Evolutionary conservation across 768 basidiomycete genomes (phyloP).

Genomic region (Amanita inopinata): DNA sequence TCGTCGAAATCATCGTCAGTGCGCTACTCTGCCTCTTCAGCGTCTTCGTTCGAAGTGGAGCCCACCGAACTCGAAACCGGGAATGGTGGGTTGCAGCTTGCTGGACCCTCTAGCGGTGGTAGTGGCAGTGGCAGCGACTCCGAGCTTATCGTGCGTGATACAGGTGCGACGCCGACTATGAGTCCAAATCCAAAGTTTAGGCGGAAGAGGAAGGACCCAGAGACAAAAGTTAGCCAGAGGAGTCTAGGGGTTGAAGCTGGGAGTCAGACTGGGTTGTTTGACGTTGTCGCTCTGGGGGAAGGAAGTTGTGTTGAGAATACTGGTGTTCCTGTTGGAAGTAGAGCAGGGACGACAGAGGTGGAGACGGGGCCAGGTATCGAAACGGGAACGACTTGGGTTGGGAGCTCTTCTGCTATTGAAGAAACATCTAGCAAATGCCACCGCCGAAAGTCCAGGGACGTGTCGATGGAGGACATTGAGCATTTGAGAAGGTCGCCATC

Average conservation of each 20-base stretch:
- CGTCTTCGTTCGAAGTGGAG: conserved; percentile 29
- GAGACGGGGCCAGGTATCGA: conserved; percentile 2
- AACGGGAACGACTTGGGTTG: conserved; percentile 1
- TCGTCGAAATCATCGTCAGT: conserved; percentile 19
- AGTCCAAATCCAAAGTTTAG: conserved; percentile 39
- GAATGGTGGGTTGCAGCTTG: background rate
- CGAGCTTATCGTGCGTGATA: conserved; percentile 36
- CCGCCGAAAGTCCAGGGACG: conserved; percentile 8
- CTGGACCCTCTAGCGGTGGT: background rate
- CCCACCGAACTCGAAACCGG: background rate
- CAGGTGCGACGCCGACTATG: conserved; percentile 39
- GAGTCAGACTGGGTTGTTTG: background rate
- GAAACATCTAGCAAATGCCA: conserved; percentile 7
- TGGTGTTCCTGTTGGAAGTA: background rate
- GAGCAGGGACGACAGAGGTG: background rate
- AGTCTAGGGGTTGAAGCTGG: background rate
- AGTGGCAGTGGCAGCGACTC: conserved; percentile 7
- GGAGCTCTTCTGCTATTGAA: conserved; percentile 12
- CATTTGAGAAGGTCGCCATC: background rate
- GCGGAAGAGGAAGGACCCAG: conserved; percentile 16
- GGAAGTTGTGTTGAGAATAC: background rate
- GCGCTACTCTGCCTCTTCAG: conserved; percentile 35
- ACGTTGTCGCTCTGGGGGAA: no score
- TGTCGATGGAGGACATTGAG: background rate
- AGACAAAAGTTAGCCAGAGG: conserved; percentile 3